These are phyloP conservation scores for Coemansia pectinata DNA, from an alignment of 192 early-diverging fungal species.

Conservation along the genomic window DNA sequence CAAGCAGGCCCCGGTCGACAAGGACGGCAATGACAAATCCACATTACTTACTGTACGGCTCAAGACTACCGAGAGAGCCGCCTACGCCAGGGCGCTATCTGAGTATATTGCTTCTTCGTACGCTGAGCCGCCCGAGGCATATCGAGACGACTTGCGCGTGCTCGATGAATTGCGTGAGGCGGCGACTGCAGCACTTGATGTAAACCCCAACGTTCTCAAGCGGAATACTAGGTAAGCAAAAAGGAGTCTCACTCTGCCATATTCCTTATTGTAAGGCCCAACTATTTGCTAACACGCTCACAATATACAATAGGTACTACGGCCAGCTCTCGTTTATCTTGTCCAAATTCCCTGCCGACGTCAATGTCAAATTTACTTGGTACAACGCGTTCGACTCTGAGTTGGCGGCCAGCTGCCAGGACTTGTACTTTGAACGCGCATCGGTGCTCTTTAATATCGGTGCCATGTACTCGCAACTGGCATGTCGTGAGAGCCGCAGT, in stretches of 20 bases:
- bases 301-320: slow-evolving; percentile 58
- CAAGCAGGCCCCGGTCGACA: slow-evolving; percentile 24
- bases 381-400: slow-evolving; percentile 48
- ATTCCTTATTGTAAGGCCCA: background rate
- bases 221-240: slow-evolving; percentile 55
- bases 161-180: slow-evolving; percentile 76
- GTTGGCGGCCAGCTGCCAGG: slow-evolving; percentile 64
- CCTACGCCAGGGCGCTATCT: slow-evolving; percentile 38
- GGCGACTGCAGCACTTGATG: slow-evolving; percentile 62
- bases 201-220: slow-evolving; percentile 62
- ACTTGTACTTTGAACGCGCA: slow-evolving; percentile 83
- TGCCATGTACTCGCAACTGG: slow-evolving; percentile 82
- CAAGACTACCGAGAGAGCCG: slow-evolving; percentile 46
- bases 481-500: slow-evolving; percentile 64
- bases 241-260: slow-evolving; percentile 29
- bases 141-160: slow-evolving; percentile 82
- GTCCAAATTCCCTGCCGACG: slow-evolving; percentile 87
- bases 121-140: slow-evolving; percentile 82
- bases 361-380: slow-evolving; percentile 54
- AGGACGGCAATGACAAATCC: slow-evolving; percentile 34
- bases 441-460: slow-evolving; percentile 84
- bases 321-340: slow-evolving; percentile 81
- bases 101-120: slow-evolving; percentile 79
- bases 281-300: background rate
- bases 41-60: slow-evolving; percentile 35